Conservation (phyloP, 2,329 filamentous ascomycete species). For the Chaetothyriales sp. region DNA sequence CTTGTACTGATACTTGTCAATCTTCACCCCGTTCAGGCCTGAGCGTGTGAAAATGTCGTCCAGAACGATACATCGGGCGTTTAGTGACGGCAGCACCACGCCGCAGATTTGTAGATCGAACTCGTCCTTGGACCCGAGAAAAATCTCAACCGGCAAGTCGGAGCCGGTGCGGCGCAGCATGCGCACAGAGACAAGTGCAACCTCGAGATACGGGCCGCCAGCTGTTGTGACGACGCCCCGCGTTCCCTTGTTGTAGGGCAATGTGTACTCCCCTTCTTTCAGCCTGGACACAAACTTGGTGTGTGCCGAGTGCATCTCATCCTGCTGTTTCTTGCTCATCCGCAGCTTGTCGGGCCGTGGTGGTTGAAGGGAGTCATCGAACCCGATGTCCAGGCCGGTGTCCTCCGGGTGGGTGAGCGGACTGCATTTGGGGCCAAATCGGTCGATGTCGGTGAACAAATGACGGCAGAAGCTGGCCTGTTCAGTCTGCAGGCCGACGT, state of each 20-base stretch:
- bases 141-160: constrained; percentile 28
- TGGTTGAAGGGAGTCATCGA: constrained; percentile 18
- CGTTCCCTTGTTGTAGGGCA: constrained; percentile 23
- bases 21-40: constrained; percentile 5
- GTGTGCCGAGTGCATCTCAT: constrained; percentile 23
- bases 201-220: constrained; percentile 23
- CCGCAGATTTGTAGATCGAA: constrained; percentile 27
- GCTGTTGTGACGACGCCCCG: constrained; percentile 32
- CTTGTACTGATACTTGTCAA: constrained; percentile 26
- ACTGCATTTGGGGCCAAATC: constrained; percentile 19
- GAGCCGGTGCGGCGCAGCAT: constrained; percentile 28
- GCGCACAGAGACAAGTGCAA: constrained; percentile 26
- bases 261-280: constrained; percentile 15
- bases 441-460: constrained; percentile 21
- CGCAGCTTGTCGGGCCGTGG: constrained; percentile 21
- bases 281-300: constrained; percentile 22
- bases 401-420: constrained; percentile 19
- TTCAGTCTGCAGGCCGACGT: background rate
- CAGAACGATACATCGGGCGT: constrained; percentile 26
- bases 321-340: constrained; percentile 20
- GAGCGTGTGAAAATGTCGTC: constrained; percentile 14
- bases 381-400: constrained; percentile 17
- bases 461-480: constrained; percentile 20
- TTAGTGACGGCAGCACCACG: constrained; percentile 23
- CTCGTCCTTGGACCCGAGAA: constrained; percentile 23